phyloP scores from a whole-genome alignment of 768 basidiomycete species.

The Boletus coccyginus region DNA sequence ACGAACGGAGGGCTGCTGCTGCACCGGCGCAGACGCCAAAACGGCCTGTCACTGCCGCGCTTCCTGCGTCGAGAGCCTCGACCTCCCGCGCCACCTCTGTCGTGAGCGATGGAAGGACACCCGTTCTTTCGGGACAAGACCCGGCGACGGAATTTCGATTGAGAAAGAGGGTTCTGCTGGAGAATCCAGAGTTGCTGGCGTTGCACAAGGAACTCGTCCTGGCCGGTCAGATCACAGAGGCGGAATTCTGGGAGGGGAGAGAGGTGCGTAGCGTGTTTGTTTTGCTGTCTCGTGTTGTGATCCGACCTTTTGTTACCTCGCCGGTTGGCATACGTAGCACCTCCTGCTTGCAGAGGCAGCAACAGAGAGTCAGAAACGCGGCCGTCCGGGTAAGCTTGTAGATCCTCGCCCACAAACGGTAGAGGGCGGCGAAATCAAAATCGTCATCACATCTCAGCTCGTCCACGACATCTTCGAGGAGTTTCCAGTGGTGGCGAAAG shows the following conservation, averaged over 20 bases:
- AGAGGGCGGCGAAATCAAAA: slow-evolving; percentile 83
- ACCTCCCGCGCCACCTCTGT: slow-evolving; percentile 65
- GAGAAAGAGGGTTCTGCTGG: slow-evolving; percentile 75
- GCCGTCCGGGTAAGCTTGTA: slow-evolving; percentile 82
- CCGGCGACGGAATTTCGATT: slow-evolving; percentile 67
- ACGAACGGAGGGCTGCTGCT: no score
- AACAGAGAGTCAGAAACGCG: slow-evolving; percentile 68
- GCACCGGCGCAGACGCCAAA: no score
- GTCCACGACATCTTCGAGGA: slow-evolving; percentile 97
- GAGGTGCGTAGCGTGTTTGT: slow-evolving; percentile 55
- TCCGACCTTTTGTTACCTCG: background rate
- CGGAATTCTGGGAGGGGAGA: slow-evolving; percentile 96
- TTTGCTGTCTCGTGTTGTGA: slow-evolving; percentile 5
- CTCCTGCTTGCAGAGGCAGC: slow-evolving; percentile 67
- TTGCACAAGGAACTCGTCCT: slow-evolving; percentile 90
- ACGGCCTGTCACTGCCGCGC: slow-evolving; percentile 16
- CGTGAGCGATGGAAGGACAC: slow-evolving; percentile 50
- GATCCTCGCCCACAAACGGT: slow-evolving; percentile 85
- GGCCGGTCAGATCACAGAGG: slow-evolving; percentile 79
- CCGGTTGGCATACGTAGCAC: no score
- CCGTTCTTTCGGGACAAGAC: slow-evolving; percentile 56
- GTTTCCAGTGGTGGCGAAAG: slow-evolving; percentile 91
- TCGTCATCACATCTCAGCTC: slow-evolving; percentile 86
- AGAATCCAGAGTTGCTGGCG: slow-evolving; percentile 71
- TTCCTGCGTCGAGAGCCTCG: slow-evolving; percentile 40